These are phyloP conservation scores for Polyplosphaeria fusca DNA, from an alignment of 495 filamentous ascomycete genomes.

Conservation along the genomic window DNA sequence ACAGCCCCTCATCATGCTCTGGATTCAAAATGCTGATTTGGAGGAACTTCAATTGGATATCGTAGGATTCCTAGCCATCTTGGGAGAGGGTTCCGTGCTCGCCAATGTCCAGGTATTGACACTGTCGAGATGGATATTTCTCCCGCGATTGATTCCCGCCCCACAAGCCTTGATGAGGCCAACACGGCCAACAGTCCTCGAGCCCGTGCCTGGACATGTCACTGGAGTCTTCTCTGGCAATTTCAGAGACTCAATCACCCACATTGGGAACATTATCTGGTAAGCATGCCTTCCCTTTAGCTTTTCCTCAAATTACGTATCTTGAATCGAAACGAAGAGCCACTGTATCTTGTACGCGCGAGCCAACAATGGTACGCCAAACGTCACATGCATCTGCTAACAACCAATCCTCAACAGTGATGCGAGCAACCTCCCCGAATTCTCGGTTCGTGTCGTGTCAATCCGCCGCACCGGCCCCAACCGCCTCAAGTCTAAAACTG, in stretches of 20 bases:
- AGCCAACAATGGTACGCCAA: too few relatives aligned
- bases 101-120: slow-evolving; percentile 44
- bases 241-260: slow-evolving; percentile 36
- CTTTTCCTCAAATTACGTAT: too few relatives aligned
- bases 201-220: slow-evolving; percentile 31
- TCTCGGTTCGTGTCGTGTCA: slow-evolving; percentile 45
- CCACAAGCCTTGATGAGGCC: slow-evolving; percentile 42
- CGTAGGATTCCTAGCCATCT: slow-evolving; percentile 45
- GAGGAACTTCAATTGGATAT: slow-evolving; percentile 42
- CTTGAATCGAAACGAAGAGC: too few relatives aligned
- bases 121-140: slow-evolving; percentile 40
- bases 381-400: background rate
- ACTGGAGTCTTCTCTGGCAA: slow-evolving; percentile 41
- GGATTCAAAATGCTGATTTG: slow-evolving; percentile 14
- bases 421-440: slow-evolving; percentile 32
- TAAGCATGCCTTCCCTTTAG: slow-evolving; percentile 27
- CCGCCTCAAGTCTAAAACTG: slow-evolving; percentile 36
- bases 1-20: slow-evolving; percentile 7
- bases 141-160: slow-evolving; percentile 43
- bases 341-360: too few relatives aligned
- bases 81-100: slow-evolving; percentile 43
- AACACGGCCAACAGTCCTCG: slow-evolving; percentile 35
- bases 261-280: slow-evolving; percentile 42
- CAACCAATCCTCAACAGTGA: slow-evolving; percentile 24
- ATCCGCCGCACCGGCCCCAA: slow-evolving; percentile 34